Conservation (phyloP, 768 basidiomycete genomes). For the Xerocomellus intermedius region DNA sequence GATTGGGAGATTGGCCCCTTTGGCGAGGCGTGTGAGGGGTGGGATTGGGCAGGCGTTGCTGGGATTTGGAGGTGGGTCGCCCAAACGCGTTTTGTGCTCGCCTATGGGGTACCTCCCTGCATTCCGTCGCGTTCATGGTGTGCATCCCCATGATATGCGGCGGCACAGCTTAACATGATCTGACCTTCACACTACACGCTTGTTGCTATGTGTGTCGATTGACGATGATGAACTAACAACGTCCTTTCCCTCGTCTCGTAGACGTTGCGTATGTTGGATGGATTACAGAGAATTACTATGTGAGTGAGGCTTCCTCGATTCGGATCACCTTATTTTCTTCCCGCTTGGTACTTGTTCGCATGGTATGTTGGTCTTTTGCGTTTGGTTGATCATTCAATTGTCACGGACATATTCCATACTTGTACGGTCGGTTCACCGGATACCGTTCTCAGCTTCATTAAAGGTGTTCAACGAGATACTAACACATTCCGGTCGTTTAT, state of each 20-base stretch:
- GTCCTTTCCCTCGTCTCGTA: constrained; percentile 15
- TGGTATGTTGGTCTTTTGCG: too few species aligned
- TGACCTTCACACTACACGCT: neutral
- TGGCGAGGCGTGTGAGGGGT: constrained; percentile 37
- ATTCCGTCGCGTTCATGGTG: neutral
- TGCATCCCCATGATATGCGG: neutral
- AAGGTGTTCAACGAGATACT: neutral
- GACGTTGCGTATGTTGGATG: constrained; percentile 58
- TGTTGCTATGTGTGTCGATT: neutral
- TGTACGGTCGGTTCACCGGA: too few species aligned
- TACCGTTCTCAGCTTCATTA: neutral
- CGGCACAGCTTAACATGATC: too few species aligned
- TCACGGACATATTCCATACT: neutral
- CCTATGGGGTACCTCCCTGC: too few species aligned
- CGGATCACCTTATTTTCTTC: neutral
- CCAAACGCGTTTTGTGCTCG: neutral
- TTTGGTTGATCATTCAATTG: neutral
- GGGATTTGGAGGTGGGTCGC: constrained; percentile 52
- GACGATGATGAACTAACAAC: constrained; percentile 3
- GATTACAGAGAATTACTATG: constrained; percentile 54
- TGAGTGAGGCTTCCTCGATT: constrained; percentile 30
- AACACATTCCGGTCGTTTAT: neutral
- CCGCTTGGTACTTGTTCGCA: neutral
- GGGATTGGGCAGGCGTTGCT: constrained; percentile 59
- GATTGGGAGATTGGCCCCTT: constrained; percentile 25